phyloP scores from a whole-genome alignment of 164 flowering plant species.

The Piper longum region DNA sequence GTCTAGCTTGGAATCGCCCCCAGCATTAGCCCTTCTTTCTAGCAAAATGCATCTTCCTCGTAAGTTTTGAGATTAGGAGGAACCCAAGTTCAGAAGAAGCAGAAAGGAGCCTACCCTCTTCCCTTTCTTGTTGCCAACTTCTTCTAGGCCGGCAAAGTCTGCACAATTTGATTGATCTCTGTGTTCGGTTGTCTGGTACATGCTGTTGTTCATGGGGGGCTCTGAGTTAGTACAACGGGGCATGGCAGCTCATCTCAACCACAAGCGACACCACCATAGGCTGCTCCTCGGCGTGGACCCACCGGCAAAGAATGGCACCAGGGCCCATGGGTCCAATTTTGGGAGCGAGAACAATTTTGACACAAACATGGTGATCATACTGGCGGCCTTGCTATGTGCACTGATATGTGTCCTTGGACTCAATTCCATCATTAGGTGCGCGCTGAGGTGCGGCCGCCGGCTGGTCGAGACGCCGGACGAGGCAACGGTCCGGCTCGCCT shows the following conservation, averaged over 20 bases:
- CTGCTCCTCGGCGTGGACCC: conserved; percentile 7
- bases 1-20: conserved; percentile 11
- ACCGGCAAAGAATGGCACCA: conserved; percentile 5
- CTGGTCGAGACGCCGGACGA: conserved; percentile 22
- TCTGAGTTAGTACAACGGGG: too few species aligned
- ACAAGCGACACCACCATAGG: conserved; percentile 5
- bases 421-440: conserved; percentile 51
- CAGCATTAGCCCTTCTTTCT: conserved; percentile 8
- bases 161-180: background rate
- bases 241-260: too few species aligned
- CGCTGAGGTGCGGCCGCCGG: conserved; percentile 33
- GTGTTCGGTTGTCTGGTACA: background rate
- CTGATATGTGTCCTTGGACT: conserved; percentile 55
- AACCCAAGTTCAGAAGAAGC: background rate
- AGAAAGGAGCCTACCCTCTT: background rate
- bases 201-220: background rate
- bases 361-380: too few species aligned
- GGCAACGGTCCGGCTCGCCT: conserved; percentile 15
- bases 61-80: background rate
- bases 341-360: conserved; percentile 38
- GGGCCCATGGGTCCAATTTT: conserved; percentile 9
- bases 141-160: background rate
- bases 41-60: background rate
- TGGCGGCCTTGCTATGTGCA: conserved; percentile 54
- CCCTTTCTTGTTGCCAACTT: background rate